Evolutionary conservation across 306 rosid genomes (phyloP), one percentile per base, ranked within the genome.

Genomic region (Malus sieversii): DNA sequence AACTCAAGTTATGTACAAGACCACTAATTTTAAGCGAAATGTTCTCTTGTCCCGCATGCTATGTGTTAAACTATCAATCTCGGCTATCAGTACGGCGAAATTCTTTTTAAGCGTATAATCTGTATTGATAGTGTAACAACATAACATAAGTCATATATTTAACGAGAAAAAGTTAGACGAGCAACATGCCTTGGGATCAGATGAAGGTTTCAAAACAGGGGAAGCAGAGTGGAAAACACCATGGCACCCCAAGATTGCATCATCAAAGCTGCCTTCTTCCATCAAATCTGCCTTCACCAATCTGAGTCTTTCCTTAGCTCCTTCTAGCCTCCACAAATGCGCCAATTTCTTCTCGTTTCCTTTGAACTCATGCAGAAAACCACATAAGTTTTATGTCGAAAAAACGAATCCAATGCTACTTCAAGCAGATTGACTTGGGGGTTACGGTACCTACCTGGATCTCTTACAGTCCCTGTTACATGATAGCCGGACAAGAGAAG

Each of bases 141-240:
- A 25, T n/a, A 68, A 68, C 6, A 67, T 61, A 35, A 35, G 46
- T 40, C 11, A 20, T 9, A 44, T 35, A 32, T 65, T 4, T 8
- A 19, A 27, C 10, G 7, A 27, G 10, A 61, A 61, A 61, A 61
- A 2, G 30, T 59, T 10, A 23, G 38, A 62, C 2, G 18, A 3
- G 22, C 44, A 68, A 58, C 67, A 4, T 73, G 85, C 97, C 96
- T 92, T 86, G 19, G 98, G 93, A 84, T 92, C 86, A 40, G 93
- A 75, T 5, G 86, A 72, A 77, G 76, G 79, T 53, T 60, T 89
- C 32, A 88, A 77, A 4, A 92, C 98, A 18, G 98, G 98, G 45
- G 97, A 95, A 77, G 97, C 97, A 0, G 93, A 86, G 78, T 95
- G 97, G 83, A 95, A 95, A 48, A 95, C 93, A 30, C 97, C 96